Percentiles rank a stretch among this genome's conserved stretches.
phyloP scores from a whole-genome alignment of 2,329 filamentous ascomycete genomes.

The Sporothrix dimorphospora region DNA sequence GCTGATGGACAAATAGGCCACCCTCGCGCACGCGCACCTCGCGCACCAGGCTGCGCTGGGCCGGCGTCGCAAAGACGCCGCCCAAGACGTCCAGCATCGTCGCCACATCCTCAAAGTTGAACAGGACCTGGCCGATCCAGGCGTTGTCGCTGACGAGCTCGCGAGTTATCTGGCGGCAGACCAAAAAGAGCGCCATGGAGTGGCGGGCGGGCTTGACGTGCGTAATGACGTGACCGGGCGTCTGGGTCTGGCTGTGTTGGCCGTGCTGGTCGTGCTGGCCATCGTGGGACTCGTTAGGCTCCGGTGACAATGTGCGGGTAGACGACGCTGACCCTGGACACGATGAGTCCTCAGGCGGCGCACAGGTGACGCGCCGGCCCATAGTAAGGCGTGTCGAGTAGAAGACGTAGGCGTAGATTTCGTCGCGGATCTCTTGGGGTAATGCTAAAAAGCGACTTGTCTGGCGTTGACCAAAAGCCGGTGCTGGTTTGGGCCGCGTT shows the following conservation, averaged over 20 bases:
- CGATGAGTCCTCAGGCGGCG: not conserved
- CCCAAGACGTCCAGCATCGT: conserved; percentile 35
- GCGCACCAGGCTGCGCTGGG: conserved; percentile 30
- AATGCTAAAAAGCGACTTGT: conserved; percentile 31
- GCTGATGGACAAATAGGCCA: conserved; percentile 28
- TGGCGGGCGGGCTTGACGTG: conserved; percentile 32
- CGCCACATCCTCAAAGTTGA: conserved; percentile 34
- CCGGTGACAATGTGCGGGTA: not conserved
- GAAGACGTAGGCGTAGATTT: conserved; percentile 34
- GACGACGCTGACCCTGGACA: not conserved
- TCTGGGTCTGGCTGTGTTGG: not conserved
- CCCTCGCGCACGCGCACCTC: conserved; percentile 34
- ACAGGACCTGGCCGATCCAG: conserved; percentile 35
- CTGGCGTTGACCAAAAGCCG: not conserved
- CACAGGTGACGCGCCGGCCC: conserved; percentile 32
- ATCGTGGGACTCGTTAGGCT: not conserved
- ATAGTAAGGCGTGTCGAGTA: conserved; percentile 33
- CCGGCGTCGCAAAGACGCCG: conserved; percentile 26
- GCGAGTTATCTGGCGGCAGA: conserved; percentile 33
- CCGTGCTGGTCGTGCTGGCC: not conserved
- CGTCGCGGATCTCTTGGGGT: conserved; percentile 34
- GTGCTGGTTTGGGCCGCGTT: not conserved
- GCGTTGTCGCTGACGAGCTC: conserved; percentile 33
- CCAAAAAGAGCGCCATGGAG: conserved; percentile 33
- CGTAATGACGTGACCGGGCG: conserved; percentile 23